These are phyloP conservation scores for Geotrichum klebahnii DNA, from an alignment of 1,139 yeast genomes.

Conservation along the genomic window DNA sequence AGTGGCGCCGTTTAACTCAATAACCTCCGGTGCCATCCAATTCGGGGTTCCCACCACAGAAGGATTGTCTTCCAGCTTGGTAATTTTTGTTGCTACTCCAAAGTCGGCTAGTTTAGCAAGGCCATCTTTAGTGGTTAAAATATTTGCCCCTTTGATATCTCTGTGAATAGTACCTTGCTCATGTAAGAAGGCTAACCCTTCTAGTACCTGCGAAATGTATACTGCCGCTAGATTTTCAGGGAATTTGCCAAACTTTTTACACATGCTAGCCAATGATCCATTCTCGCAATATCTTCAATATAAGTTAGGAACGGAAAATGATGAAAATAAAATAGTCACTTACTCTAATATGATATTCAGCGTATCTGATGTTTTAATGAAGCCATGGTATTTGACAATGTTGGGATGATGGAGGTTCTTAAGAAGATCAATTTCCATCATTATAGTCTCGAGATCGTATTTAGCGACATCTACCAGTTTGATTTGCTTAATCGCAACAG, in stretches of 20 bases:
- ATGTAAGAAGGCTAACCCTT: conserved; percentile 67
- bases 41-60: conserved; percentile 64
- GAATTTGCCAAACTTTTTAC: conserved; percentile 50
- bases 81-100: conserved; percentile 61
- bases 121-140: conserved; percentile 56
- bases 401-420: conserved; percentile 79
- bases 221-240: conserved; percentile 59
- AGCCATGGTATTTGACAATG: conserved; percentile 87
- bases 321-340: conserved; percentile 6
- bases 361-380: conserved; percentile 62
- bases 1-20: conserved; percentile 78
- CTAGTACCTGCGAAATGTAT: conserved; percentile 65
- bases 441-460: conserved; percentile 39
- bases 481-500: conserved; percentile 84
- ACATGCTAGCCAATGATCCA: conserved; percentile 73
- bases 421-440: conserved; percentile 48
- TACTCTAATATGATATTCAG: conserved; percentile 69
- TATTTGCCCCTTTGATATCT: conserved; percentile 77
- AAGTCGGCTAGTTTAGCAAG: conserved; percentile 70
- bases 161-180: conserved; percentile 71
- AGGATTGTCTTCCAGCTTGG: conserved; percentile 26
- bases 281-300: conserved; percentile 62
- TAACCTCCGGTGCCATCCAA: conserved; percentile 86
- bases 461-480: conserved; percentile 45
- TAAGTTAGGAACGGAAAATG: conserved; percentile 1